A percentile compares a stretch with the other conserved stretches of the same genome.
These are phyloP conservation scores for Xylariomycetidae sp. DNA, from an alignment of 2,329 filamentous ascomycete genomes.

Conservation along the genomic window DNA sequence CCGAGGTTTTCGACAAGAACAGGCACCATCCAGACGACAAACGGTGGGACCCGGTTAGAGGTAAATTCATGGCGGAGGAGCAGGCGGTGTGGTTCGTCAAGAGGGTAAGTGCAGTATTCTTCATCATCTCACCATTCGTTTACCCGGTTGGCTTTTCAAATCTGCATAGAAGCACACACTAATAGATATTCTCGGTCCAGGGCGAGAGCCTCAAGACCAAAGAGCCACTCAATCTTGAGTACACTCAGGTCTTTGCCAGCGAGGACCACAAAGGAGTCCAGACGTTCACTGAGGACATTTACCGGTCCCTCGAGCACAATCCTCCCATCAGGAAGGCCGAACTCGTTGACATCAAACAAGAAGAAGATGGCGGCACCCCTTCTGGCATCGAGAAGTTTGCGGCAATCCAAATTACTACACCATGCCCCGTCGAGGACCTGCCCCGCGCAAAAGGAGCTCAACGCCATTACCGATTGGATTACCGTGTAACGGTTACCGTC, in stretches of 20 bases:
- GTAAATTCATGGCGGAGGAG: neutral
- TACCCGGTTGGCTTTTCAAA: neutral
- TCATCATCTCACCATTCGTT: neutral
- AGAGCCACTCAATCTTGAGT: constrained; percentile 1
- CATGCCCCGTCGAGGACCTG: too few relatives aligned
- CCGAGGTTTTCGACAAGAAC: neutral
- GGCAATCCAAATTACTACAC: too few relatives aligned
- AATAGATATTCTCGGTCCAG: neutral
- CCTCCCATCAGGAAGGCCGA: too few relatives aligned
- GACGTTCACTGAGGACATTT: neutral
- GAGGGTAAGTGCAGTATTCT: constrained; percentile 3
- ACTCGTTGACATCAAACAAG: too few relatives aligned
- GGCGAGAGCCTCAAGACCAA: constrained; percentile 4
- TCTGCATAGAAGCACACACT: constrained; percentile 2
- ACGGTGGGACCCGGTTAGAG: neutral
- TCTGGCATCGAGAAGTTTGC: too few relatives aligned
- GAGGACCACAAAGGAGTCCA: constrained; percentile 1
- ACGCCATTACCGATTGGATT: too few relatives aligned
- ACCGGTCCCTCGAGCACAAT: too few relatives aligned
- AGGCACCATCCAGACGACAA: neutral
- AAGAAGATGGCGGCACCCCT: too few relatives aligned
- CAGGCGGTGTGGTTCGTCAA: neutral
- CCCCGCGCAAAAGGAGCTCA: too few relatives aligned
- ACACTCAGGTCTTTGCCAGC: constrained; percentile 2
- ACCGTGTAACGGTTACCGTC: too few relatives aligned